Base-by-base conservation (phyloP, 805 yeast species). In the Candida succiphila region DNA sequence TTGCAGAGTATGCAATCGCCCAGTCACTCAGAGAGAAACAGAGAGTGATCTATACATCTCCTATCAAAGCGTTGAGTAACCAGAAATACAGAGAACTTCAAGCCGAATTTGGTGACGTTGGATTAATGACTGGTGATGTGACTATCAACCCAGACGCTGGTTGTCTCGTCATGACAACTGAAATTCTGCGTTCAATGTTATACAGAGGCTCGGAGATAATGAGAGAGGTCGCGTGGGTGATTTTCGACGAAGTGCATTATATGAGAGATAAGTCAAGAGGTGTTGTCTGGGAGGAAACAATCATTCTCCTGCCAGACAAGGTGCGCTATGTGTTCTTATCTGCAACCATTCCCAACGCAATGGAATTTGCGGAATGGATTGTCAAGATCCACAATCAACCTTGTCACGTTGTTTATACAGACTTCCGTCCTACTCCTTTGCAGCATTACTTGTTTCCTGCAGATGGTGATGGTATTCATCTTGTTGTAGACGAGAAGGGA, bases 221-320 rank as follows among this genome's bases (percentile, higher is more conserved):
- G 89, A 73, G 99, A 58, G 99, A 92, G 66, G 97, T 92, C 27
- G 96, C 96, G 0, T 92, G 96, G 95, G 98, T 92, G 32, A 78
- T 92, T 26, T 92, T 92, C 44, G 99, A 92, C 59, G 99, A 92
- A 56, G 96, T 92, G 30, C 99, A 92, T 62, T 92, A 92, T 60
- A 92, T 92, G 94, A 78, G 96, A 62, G 99, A 92, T 56, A 81
- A 86, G 47, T 92, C 87, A 45, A 77, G 99, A 62, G 99, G 99
- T 56, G 99, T 92, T 34, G 98, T 92, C 24, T 92, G 99, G 99
- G 99, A 92, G 61, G 99, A 92, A 59, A 89, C 97, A 13, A 89
- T 92, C 43, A 92, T 92, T 37, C 64, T 92, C 52, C 67, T 92
- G 28, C 99, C 99, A 4, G 96, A 94, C 48, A 88, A 88, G 65